Evolutionary conservation across 192 early-diverging fungal species (phyloP).

Genomic region (Backusella tarrabulga): DNA sequence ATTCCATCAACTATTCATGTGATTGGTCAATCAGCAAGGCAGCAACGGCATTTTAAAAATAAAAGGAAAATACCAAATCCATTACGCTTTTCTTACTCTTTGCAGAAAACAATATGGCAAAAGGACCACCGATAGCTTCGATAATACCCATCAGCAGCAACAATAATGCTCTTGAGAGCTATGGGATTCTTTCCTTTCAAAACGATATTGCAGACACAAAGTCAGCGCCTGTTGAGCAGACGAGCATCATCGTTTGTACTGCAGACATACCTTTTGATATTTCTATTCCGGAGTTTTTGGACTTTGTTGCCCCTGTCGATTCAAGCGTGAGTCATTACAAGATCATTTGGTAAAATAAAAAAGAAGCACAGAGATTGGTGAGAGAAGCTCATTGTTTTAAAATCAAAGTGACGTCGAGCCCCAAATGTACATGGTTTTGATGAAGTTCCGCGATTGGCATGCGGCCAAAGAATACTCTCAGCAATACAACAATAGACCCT

Average conservation of each 20-base stretch:
- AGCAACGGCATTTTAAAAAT: not conserved
- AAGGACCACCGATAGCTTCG: not conserved
- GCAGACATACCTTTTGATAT: conserved; percentile 87
- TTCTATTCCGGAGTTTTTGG: conserved; percentile 87
- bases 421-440: conserved; percentile 88
- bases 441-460: conserved; percentile 69
- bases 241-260: conserved; percentile 56
- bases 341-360: conserved; percentile 49
- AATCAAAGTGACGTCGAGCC: conserved; percentile 66
- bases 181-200: not conserved
- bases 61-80: not conserved
- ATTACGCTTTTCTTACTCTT: not conserved
- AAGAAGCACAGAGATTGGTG: too few species aligned
- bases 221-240: not conserved
- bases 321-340: conserved; percentile 75
- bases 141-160: not conserved
- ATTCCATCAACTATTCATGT: too few species aligned
- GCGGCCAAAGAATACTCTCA: conserved; percentile 69
- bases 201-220: not conserved
- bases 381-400: too few species aligned
- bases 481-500: conserved; percentile 82
- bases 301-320: conserved; percentile 73
- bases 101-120: not conserved
- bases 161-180: not conserved
- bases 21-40: too few species aligned